Evolutionary conservation across 306 rosid species (phyloP), one percentile per base, ranked within the genome.

Genomic region (Oxytropis ochrocephala): DNA sequence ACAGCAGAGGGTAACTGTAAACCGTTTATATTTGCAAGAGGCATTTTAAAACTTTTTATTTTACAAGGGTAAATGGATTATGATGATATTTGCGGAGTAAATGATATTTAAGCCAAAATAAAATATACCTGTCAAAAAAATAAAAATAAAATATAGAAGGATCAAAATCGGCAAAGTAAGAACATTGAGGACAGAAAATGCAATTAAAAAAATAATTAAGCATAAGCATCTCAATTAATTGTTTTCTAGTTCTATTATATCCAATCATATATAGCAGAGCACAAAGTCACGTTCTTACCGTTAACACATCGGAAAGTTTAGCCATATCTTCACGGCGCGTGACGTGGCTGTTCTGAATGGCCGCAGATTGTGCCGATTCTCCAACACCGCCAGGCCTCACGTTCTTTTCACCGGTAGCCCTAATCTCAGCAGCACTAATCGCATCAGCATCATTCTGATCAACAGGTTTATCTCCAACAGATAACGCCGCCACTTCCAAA

Each of bases 391-490:
- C 69, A 0, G 64, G 32, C 39, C 44, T 75, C 1, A 53, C 21
- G 4, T 5, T 24, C 19, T 30, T 54, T 7, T 52, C 70, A 12
- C 83, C 77, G 2, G 83, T 74, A 0, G 76, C 79, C 29, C 83
- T 63, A 17, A 74, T 62, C 73, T 79, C 80, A 0, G 80, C 77
- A 0, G 47, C 64, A 1, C 69, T 18, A 4, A 74, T 79, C 6
- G 79, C 83, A 3, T 29, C 80, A 0, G 80, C 80, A 11, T 74
- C 80, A 1, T 35, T 63, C 39, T 74, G 83, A 12, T 79, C 73
- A 11, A 74, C 83, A 14, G 73, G 46, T 17, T 79, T 74, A 10
- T 79, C 76, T 0, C 70, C 83, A 4, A 12, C 64, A 0, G 73
- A 46, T 43, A 75, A 36, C 0, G 68, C 69, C 32, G 59, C 83